Evolutionary conservation across 441 rosid genomes (phyloP).

Genomic region (Euphorbia corollata): DNA sequence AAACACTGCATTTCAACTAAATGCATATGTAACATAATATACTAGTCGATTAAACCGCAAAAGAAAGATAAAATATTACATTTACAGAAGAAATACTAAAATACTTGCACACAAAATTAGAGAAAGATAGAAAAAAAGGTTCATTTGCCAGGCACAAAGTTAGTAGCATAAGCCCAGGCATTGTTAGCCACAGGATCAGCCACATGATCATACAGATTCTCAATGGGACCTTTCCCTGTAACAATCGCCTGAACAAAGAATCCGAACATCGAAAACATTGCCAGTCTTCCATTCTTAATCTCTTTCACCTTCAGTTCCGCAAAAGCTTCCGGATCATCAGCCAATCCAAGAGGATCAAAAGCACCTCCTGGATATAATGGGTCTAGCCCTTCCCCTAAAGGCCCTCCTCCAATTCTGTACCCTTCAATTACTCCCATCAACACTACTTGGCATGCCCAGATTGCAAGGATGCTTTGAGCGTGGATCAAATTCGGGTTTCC

Average conservation of each 20-base stretch:
- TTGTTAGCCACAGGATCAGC: slow-evolving; percentile 83
- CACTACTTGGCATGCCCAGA: slow-evolving; percentile 81
- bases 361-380: slow-evolving; percentile 86
- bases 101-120: background rate
- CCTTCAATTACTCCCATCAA: slow-evolving; percentile 88
- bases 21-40: too few species aligned
- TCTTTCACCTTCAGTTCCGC: slow-evolving; percentile 49
- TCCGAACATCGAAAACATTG: slow-evolving; percentile 92
- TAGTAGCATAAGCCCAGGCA: slow-evolving; percentile 89
- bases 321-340: slow-evolving; percentile 84
- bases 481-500: slow-evolving; percentile 88
- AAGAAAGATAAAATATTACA: too few species aligned
- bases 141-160: slow-evolving; percentile 77
- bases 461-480: slow-evolving; percentile 85
- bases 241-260: slow-evolving; percentile 90
- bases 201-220: slow-evolving; percentile 69
- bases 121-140: background rate
- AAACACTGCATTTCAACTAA: too few species aligned
- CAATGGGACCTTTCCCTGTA: slow-evolving; percentile 82
- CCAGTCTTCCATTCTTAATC: slow-evolving; percentile 57
- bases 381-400: slow-evolving; percentile 82
- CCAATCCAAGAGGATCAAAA: slow-evolving; percentile 77
- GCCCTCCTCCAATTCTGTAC: slow-evolving; percentile 83
- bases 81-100: too few species aligned
- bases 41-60: too few species aligned